A percentile compares a stretch with the other conserved stretches of the same genome.
Evolutionary conservation across 2,329 filamentous ascomycete genomes (phyloP).

Genomic region (Calonectria pteridis): DNA sequence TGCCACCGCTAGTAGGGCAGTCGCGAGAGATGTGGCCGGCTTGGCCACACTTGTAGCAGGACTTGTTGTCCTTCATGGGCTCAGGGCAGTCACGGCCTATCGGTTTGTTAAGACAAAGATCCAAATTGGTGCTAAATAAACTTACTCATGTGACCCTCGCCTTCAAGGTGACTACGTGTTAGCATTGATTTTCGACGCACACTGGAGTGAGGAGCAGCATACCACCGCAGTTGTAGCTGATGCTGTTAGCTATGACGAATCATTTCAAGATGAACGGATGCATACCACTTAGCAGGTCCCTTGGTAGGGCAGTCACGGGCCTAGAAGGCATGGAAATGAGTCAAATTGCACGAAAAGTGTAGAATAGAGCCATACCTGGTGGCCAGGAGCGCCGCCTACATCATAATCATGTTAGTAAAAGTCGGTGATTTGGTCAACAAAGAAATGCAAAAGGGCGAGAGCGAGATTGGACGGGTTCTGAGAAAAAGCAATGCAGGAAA

Average conservation of each 20-base stretch:
- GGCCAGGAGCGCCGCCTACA: slow-evolving; percentile 78
- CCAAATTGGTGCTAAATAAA: slow-evolving; percentile 32
- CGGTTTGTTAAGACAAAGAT: slow-evolving; percentile 3
- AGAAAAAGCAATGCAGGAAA: not conserved
- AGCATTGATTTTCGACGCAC: slow-evolving; percentile 30
- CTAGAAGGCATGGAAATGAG: slow-evolving; percentile 56
- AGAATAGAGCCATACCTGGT: slow-evolving; percentile 71
- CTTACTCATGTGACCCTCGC: slow-evolving; percentile 83
- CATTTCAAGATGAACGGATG: slow-evolving; percentile 27
- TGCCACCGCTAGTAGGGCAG: slow-evolving; percentile 70
- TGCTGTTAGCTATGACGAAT: slow-evolving; percentile 29
- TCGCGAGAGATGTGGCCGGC: slow-evolving; percentile 93
- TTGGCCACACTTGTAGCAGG: slow-evolving; percentile 84
- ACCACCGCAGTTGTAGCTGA: slow-evolving; percentile 86
- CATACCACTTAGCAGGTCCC: slow-evolving; percentile 85
- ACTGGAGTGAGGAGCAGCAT: slow-evolving; percentile 50
- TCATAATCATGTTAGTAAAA: slow-evolving; percentile 39
- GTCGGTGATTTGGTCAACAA: slow-evolving; percentile 6
- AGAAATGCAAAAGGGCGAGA: slow-evolving; percentile 1
- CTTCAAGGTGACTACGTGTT: slow-evolving; percentile 48
- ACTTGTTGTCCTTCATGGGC: slow-evolving; percentile 87
- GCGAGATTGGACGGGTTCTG: not conserved
- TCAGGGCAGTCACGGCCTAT: slow-evolving; percentile 91
- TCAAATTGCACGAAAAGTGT: slow-evolving; percentile 30
- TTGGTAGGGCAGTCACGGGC: slow-evolving; percentile 89